These are phyloP conservation scores for Colletotrichum incanum DNA, from an alignment of 2,329 filamentous ascomycete species.

Conservation along the genomic window DNA sequence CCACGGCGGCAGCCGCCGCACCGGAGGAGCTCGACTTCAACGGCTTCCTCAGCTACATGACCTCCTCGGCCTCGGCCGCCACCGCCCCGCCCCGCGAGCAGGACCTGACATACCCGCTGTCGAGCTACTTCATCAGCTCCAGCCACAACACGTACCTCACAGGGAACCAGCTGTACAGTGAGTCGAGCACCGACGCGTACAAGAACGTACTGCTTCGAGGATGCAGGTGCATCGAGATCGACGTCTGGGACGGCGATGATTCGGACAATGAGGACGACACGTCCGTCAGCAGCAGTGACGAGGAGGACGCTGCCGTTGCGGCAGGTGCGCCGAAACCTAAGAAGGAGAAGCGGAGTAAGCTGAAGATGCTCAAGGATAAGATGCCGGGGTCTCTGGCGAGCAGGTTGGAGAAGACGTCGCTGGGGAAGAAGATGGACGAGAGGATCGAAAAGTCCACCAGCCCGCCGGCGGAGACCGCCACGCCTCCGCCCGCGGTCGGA, in stretches of 20 bases:
- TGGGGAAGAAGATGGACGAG: slow-evolving; percentile 60
- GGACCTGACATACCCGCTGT: slow-evolving; percentile 82
- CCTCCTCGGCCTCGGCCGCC: slow-evolving; percentile 62
- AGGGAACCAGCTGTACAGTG: slow-evolving; percentile 88
- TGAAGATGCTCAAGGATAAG: slow-evolving; percentile 75
- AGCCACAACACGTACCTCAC: slow-evolving; percentile 96
- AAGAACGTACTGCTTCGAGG: slow-evolving; percentile 86
- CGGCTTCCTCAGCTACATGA: slow-evolving; percentile 71
- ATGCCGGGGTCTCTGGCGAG: slow-evolving; percentile 60
- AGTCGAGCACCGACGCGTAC: slow-evolving; percentile 90
- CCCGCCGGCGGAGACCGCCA: slow-evolving; percentile 33
- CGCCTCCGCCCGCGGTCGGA: background rate
- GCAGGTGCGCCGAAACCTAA: slow-evolving; percentile 19
- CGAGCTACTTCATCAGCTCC: slow-evolving; percentile 94
- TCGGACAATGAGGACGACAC: slow-evolving; percentile 77
- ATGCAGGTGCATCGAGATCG: slow-evolving; percentile 93
- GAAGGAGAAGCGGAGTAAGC: slow-evolving; percentile 70
- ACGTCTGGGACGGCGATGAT: slow-evolving; percentile 93
- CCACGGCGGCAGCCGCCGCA: slow-evolving; percentile 46
- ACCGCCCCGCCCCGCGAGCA: slow-evolving; percentile 57
- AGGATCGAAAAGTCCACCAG: slow-evolving; percentile 50
- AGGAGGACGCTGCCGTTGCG: slow-evolving; percentile 45
- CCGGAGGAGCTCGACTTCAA: slow-evolving; percentile 61
- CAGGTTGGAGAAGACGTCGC: slow-evolving; percentile 65
- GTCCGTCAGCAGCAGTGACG: slow-evolving; percentile 66